Evolutionary conservation across 75 land plant genomes (phyloP).

Genomic region (Cryptomeria japonica): DNA sequence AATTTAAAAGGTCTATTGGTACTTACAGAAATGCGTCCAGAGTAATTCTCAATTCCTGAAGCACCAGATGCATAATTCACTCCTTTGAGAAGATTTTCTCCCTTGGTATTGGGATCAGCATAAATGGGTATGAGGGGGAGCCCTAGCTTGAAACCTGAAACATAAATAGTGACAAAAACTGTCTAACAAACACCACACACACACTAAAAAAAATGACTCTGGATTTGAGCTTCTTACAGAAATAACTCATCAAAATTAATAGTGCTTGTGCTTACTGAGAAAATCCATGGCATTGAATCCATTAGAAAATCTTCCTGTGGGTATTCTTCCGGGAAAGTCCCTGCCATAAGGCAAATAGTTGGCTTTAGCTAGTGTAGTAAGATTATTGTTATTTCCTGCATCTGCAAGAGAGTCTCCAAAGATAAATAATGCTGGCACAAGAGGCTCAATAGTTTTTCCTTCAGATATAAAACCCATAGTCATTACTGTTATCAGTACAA

Average conservation of each 20-base stretch:
- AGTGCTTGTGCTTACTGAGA: constrained; percentile 9
- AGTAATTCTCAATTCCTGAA: constrained; percentile 23
- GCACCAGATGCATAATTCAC: constrained; percentile 51
- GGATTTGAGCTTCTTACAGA: background rate
- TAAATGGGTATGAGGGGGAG: constrained; percentile 24
- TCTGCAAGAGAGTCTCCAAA: constrained; percentile 45
- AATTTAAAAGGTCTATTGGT: background rate
- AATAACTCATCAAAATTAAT: background rate
- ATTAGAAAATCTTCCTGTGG: constrained; percentile 38
- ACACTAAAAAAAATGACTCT: background rate
- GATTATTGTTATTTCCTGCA: constrained; percentile 40
- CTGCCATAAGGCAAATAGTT: constrained; percentile 28
- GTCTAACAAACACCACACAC: no score
- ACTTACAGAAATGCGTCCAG: constrained; percentile 13
- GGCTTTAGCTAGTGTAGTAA: constrained; percentile 33
- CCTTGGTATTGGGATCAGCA: constrained; percentile 22
- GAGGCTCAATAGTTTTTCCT: constrained; percentile 8
- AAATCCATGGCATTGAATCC: constrained; percentile 32
- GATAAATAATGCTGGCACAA: constrained; percentile 27
- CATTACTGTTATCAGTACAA: background rate
- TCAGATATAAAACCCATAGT: background rate
- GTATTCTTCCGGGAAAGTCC: constrained; percentile 21
- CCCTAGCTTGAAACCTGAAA: constrained; percentile 20
- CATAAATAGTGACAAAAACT: background rate
- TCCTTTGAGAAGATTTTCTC: constrained; percentile 33